Evolutionary conservation across 805 yeast genomes (phyloP), one percentile per base, ranked within the genome.

Genomic region (Metschnikowia santaceciliae): DNA sequence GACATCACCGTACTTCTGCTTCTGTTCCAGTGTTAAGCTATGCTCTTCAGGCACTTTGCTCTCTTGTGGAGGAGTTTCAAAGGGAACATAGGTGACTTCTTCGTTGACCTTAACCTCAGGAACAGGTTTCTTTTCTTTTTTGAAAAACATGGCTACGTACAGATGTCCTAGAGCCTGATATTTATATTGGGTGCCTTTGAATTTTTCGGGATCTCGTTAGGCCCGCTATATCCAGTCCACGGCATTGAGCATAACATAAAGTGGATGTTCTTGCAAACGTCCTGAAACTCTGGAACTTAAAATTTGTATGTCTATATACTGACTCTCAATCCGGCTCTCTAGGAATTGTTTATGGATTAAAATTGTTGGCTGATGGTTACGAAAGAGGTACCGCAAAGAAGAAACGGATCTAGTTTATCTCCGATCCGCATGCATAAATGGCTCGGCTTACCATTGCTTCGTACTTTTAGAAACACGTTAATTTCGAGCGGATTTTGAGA

Each of bases 1-100:
- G 3, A 91, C 87, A n/a, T 67, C 63, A n/a, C 69, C 55, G 61
- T 86, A 91, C 69, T 84, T 84, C 20, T 64, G 67, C 55, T 75
- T 67, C 66, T 94, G 86, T 26, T 77, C 84, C 2, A 63, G 63
- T 1, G 80, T 71, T 38, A 91, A 72, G 23, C 64, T 63, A 2
- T 72, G 75, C 41, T 71, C 70, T 4, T 86, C 85, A 1, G 87
- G 82, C 30, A 68, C 69, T 45, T 60, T 59, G 46, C 85, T 67
- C 32, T 67, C 63, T 0, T 69, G 61, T 8, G 87, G 81, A 2
- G 89, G 82, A 6, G 59, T 63, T 34, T 72, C 75, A 58, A 88
- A 84, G 1, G 96, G 95, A 4, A 46, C 33, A 39, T 57, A 54
- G 3, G 60, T 56, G 46, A 64, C 52, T 32, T 52, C 56, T 20